Conservation (phyloP, 2,329 filamentous ascomycete species). For the Tolypocladium amazonense region DNA sequence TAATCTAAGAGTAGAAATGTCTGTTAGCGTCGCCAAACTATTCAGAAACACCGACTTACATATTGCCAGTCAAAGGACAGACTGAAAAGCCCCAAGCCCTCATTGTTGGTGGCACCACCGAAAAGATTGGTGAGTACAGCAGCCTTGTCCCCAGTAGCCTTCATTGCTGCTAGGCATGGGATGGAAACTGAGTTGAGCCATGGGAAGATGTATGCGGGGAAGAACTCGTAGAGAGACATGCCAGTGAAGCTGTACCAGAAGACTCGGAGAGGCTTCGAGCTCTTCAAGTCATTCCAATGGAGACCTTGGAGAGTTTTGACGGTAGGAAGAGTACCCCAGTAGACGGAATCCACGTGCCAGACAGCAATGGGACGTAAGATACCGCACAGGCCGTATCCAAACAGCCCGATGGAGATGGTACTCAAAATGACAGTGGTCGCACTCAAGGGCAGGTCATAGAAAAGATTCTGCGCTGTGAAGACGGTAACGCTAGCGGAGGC, state of each 20-base stretch:
- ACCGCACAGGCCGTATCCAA: conserved; percentile 44
- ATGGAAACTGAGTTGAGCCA: conserved; percentile 46
- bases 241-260: conserved; percentile 40
- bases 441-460: background rate
- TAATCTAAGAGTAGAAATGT: background rate
- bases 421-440: background rate
- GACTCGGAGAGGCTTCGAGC: conserved; percentile 37
- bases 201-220: conserved; percentile 44
- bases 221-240: conserved; percentile 41
- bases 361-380: conserved; percentile 42
- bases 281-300: conserved; percentile 39
- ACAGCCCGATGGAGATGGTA: conserved; percentile 40
- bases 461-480: background rate
- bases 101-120: background rate
- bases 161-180: conserved; percentile 41
- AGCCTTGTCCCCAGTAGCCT: background rate
- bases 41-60: background rate
- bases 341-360: conserved; percentile 45
- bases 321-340: conserved; percentile 41
- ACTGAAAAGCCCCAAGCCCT: background rate
- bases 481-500: conserved; percentile 12
- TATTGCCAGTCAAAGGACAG: background rate
- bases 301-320: conserved; percentile 44
- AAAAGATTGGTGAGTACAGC: background rate
- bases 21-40: background rate